Evolutionary conservation across 116 monocot genomes (phyloP), one percentile per base, ranked within the genome.

Genomic region (Cymodocea nodosa): DNA sequence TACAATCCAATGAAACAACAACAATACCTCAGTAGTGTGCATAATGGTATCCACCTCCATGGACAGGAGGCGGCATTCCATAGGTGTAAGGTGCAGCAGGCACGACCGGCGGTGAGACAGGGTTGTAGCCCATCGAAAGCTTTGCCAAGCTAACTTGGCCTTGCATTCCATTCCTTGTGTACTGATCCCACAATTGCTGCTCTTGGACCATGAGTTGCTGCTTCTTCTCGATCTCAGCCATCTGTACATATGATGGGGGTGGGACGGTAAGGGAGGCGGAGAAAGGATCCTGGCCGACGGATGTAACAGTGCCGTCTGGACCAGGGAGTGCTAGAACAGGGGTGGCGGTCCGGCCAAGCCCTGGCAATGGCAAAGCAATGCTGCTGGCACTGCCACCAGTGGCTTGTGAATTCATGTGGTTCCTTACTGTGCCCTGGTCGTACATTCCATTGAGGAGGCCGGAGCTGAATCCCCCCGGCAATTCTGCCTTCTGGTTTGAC

Each of bases 161-260:
- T 63, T 91, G 91, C 91, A 97, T 97, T 23, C 91, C 91, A 34
- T 85, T 73, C 16, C 36, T 59, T 18, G 85, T 80, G 66, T 91
- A 91, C 57, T 82, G 81, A 15, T 91, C 76, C 97, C 97, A 97
- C 74, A 97, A 13, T 68, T 71, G 77, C 52, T 83, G 80, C 60
- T 97, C 97, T 70, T 88, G 91, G 22, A 73, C 61, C 64, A 91
- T 58, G 1, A 88, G 65, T 48, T 85, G 88, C 59, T 91, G 97
- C 74, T 88, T 91, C 69, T 85, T 85, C 76, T 88, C 88, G 19
- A 91, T 78, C 52, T 97, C 97, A 4, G 84, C 55, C 87, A 95
- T 90, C 79, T 90, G 90, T 51, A 95, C 90, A 22, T 87, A 95
- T 0, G 90, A 80, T 4, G 95, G 90, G 4, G 90, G 83, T 13